Evolutionary conservation across 1,139 yeast species (phyloP).

Genomic region (Saccharomycopsis hybrid): DNA sequence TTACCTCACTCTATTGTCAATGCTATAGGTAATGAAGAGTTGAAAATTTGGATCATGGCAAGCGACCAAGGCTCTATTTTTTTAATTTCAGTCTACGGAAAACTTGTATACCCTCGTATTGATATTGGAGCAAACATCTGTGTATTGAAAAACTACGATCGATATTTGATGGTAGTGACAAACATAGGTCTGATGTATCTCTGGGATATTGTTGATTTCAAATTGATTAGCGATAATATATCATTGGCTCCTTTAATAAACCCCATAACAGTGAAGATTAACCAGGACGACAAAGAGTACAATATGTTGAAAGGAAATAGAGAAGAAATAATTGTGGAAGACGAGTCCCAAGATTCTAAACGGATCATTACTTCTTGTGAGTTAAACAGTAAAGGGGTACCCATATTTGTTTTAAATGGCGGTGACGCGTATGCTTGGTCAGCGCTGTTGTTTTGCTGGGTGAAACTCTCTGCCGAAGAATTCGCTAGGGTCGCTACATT

Average conservation of each 20-base stretch:
- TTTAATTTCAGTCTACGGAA: constrained; percentile 56
- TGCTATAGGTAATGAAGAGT: constrained; percentile 27
- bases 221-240: constrained; percentile 35
- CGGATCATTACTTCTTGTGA: constrained; percentile 16
- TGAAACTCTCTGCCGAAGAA: constrained; percentile 1
- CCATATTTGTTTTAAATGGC: constrained; percentile 5
- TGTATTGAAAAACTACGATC: constrained; percentile 37
- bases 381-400: constrained; percentile 11
- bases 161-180: constrained; percentile 43
- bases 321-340: neutral
- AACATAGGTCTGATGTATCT: constrained; percentile 42
- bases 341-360: neutral
- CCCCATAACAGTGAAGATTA: constrained; percentile 1
- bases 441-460: constrained; percentile 11
- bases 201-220: constrained; percentile 39
- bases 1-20: constrained; percentile 15
- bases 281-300: neutral
- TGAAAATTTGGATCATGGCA: constrained; percentile 44
- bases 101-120: constrained; percentile 40
- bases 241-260: constrained; percentile 50
- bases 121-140: constrained; percentile 50
- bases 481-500: too few species aligned
- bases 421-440: constrained; percentile 19
- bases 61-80: constrained; percentile 59
- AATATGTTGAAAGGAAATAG: too few species aligned